phyloP scores from a whole-genome alignment of 2,329 filamentous ascomycete genomes.

The Ascochyta fabae region DNA sequence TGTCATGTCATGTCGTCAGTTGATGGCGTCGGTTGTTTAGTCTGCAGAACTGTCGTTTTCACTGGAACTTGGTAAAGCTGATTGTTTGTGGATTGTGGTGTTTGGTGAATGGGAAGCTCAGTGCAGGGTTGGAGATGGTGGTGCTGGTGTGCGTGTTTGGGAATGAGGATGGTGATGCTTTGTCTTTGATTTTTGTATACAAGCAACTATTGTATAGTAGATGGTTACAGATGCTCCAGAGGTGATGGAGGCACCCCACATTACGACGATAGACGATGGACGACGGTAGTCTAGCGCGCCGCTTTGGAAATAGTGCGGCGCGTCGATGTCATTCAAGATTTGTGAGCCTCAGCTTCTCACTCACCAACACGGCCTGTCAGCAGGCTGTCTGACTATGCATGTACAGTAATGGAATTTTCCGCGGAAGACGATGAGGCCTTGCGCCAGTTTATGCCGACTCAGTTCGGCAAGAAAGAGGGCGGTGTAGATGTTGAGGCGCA shows the following conservation, averaged over 20 bases:
- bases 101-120: background rate
- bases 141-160: too few species aligned
- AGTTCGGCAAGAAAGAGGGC: constrained; percentile 83
- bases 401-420: constrained; percentile 36
- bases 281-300: background rate
- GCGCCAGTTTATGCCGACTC: constrained; percentile 77
- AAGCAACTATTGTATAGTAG: background rate
- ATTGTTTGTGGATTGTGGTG: background rate
- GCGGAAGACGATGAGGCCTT: constrained; percentile 68
- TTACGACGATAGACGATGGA: too few species aligned
- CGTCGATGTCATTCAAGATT: constrained; percentile 17
- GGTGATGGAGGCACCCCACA: background rate
- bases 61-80: background rate
- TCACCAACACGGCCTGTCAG: background rate
- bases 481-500: constrained; percentile 78
- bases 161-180: background rate
- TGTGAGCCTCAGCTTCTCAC: background rate
- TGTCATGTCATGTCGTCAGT: background rate
- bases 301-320: constrained; percentile 3
- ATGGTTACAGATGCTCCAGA: too few species aligned
- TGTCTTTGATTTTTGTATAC: background rate
- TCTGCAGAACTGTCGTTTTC: background rate
- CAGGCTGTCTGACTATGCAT: constrained; percentile 3
- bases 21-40: background rate
- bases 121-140: background rate